phyloP scores from a whole-genome alignment of 1,284 basidiomycete species.

The Ganoderma sp. region DNA sequence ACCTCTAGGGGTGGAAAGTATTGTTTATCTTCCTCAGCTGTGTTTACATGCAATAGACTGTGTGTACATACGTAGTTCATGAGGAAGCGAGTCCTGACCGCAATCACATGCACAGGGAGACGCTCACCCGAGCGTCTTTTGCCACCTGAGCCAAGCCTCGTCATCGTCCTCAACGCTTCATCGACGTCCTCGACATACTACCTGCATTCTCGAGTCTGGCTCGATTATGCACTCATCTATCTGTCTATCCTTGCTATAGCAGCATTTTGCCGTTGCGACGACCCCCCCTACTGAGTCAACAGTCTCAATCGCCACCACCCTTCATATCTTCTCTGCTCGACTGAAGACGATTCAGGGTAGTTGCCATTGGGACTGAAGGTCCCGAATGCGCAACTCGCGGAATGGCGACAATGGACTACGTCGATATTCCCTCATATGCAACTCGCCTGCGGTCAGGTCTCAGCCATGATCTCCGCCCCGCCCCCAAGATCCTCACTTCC shows the following conservation, averaged over 20 bases:
- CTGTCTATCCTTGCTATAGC: neutral
- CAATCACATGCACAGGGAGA: no score
- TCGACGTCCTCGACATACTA: neutral
- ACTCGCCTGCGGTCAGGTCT: slow-evolving; percentile 47
- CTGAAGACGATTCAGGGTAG: neutral
- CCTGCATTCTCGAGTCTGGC: neutral
- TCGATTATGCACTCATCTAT: neutral
- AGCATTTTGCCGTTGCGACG: neutral
- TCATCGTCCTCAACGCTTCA: neutral
- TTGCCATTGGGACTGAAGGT: neutral
- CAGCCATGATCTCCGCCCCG: slow-evolving; percentile 44
- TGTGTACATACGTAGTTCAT: no score
- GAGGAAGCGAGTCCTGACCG: no score
- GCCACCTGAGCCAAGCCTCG: no score
- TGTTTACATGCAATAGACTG: no score
- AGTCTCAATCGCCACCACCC: neutral
- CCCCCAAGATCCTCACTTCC: slow-evolving; percentile 50
- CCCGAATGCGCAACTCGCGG: neutral
- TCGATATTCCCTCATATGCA: slow-evolving; percentile 55
- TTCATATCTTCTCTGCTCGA: neutral
- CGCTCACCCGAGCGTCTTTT: no score
- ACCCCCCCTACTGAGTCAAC: neutral
- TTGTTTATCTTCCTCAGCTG: no score
- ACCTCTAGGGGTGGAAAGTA: no score
- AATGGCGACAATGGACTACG: slow-evolving; percentile 57